Percentiles rank a stretch among this genome's conserved stretches.
Conservation (phyloP, 2,329 filamentous ascomycete species). For the Nigrospora oryzae region DNA sequence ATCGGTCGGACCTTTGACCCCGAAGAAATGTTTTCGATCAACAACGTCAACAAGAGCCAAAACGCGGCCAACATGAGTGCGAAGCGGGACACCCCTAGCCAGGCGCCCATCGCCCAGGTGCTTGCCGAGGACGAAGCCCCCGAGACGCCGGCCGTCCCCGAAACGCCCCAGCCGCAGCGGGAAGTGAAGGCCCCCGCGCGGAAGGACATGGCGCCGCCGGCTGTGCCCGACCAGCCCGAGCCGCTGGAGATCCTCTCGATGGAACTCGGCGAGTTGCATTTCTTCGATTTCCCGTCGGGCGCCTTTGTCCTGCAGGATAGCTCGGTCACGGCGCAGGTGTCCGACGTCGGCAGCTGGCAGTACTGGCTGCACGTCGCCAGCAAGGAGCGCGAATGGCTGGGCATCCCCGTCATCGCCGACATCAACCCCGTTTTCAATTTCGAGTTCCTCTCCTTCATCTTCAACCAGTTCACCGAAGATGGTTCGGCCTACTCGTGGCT, state of each 20-base stretch:
- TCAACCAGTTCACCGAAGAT: slow-evolving; percentile 89
- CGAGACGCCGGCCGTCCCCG: slow-evolving; percentile 19
- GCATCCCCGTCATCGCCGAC: slow-evolving; percentile 76
- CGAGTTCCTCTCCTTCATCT: slow-evolving; percentile 97
- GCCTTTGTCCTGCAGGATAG: slow-evolving; percentile 77
- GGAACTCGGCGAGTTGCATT: slow-evolving; percentile 76
- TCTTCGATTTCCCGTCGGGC: slow-evolving; percentile 84
- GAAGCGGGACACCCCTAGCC: slow-evolving; percentile 27
- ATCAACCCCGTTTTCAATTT: slow-evolving; percentile 99
- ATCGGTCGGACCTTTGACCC: slow-evolving; percentile 46
- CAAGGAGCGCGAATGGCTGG: slow-evolving; percentile 73
- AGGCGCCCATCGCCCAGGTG: slow-evolving; percentile 22
- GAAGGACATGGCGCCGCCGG: slow-evolving; percentile 28
- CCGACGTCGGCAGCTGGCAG: slow-evolving; percentile 82
- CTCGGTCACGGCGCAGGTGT: slow-evolving; percentile 69
- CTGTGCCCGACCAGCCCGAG: slow-evolving; percentile 58
- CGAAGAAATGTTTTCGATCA: slow-evolving; percentile 46
- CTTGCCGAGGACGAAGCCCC: slow-evolving; percentile 34
- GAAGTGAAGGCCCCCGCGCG: slow-evolving; percentile 16
- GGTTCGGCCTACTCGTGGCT: slow-evolving; percentile 94
- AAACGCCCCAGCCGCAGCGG: slow-evolving; percentile 12
- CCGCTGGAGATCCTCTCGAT: slow-evolving; percentile 65
- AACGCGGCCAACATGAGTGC: slow-evolving; percentile 28
- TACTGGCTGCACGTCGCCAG: slow-evolving; percentile 89
- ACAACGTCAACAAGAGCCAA: slow-evolving; percentile 33